phyloP scores from a whole-genome alignment of 805 yeast species.

The Myxozyma lipomycoides region DNA sequence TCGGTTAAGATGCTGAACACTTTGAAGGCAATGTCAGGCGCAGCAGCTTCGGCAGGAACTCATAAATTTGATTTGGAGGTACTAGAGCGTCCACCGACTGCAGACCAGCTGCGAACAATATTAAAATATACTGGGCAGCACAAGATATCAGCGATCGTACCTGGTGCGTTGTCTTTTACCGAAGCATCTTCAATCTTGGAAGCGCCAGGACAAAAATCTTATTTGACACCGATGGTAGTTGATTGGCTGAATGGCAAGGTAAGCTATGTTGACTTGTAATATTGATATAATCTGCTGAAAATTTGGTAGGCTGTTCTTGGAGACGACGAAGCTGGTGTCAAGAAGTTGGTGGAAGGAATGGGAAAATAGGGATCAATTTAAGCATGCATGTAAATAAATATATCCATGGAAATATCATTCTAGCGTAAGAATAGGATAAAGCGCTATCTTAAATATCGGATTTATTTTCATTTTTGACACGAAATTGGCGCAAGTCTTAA shows the following conservation, averaged over 20 bases:
- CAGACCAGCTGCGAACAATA: constrained; percentile 29
- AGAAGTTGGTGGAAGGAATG: constrained; percentile 19
- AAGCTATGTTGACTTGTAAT: not conserved
- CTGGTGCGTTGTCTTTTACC: constrained; percentile 19
- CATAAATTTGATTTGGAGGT: constrained; percentile 36
- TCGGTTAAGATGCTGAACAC: constrained; percentile 17
- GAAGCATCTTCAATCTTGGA: constrained; percentile 20
- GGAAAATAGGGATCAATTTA: too few species aligned
- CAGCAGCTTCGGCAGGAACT: constrained; percentile 21
- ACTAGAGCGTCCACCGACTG: constrained; percentile 35
- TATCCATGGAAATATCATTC: too few species aligned
- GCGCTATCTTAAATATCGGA: too few species aligned
- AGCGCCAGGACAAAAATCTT: constrained; percentile 5
- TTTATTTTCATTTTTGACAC: too few species aligned
- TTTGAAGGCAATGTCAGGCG: constrained; percentile 3
- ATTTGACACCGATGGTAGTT: constrained; percentile 27
- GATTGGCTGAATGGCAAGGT: constrained; percentile 31
- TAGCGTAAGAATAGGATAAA: too few species aligned
- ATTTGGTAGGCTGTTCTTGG: constrained; percentile 25
- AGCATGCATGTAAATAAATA: too few species aligned
- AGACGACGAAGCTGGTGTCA: constrained; percentile 24
- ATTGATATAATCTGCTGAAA: not conserved
- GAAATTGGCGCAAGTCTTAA: too few species aligned
- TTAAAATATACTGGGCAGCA: constrained; percentile 21
- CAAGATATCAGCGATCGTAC: constrained; percentile 20